Percentiles rank a stretch among this genome's conserved stretches.
These are phyloP conservation scores for Gossypium anomalum DNA, from an alignment of 345 rosid species.

Conservation along the genomic window DNA sequence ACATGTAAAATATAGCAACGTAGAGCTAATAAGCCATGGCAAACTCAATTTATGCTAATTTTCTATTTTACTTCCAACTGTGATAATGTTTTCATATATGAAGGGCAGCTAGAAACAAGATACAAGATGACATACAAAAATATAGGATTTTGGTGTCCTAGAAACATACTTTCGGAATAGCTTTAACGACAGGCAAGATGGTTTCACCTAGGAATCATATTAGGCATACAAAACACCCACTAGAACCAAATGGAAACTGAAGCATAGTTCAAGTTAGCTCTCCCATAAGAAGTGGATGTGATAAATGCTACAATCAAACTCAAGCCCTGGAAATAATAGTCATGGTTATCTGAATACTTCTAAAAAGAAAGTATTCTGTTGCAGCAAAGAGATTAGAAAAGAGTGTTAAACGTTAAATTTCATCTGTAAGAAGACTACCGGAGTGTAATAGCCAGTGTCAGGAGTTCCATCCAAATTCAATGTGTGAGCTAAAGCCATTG, in stretches of 20 bases:
- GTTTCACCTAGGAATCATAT: background rate
- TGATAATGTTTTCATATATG: background rate
- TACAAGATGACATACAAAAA: background rate
- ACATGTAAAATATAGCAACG: background rate
- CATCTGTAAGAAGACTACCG: constrained; percentile 14
- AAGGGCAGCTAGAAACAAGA: background rate
- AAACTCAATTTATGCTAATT: background rate
- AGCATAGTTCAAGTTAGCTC: background rate
- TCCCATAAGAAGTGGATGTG: background rate
- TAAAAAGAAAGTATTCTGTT: constrained; percentile 11
- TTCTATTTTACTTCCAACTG: background rate
- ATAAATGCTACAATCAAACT: constrained; percentile 31
- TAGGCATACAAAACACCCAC: background rate
- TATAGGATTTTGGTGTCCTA: background rate
- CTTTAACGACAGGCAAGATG: background rate
- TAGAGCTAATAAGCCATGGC: background rate
- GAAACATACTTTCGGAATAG: background rate
- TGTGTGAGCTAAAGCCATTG: constrained; percentile 31
- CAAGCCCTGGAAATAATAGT: background rate
- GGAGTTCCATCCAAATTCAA: constrained; percentile 32
- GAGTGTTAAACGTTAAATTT: background rate
- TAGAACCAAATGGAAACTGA: background rate
- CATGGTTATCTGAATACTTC: background rate
- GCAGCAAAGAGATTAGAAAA: constrained; percentile 26
- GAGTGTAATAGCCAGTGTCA: constrained; percentile 28